These are phyloP conservation scores for Glomus cerebriforme DNA, from an alignment of 192 early-diverging fungal species.

Conservation along the genomic window DNA sequence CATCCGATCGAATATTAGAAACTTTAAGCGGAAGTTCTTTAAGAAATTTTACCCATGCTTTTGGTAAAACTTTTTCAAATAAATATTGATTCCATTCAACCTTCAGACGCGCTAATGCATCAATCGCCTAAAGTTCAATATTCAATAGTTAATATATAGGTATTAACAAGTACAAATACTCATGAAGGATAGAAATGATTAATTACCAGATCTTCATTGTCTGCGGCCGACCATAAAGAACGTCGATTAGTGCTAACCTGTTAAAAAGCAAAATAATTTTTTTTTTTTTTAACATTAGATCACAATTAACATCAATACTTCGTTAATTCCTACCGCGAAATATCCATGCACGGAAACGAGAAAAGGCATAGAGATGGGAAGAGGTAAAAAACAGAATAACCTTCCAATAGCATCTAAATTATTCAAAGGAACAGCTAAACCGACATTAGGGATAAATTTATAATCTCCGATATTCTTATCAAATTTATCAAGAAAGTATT, in stretches of 20 bases:
- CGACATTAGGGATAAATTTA: constrained; percentile 41
- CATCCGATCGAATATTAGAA: too few species aligned
- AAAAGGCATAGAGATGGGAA: constrained; percentile 37
- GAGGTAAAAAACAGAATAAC: constrained; percentile 45
- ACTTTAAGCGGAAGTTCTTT: background rate
- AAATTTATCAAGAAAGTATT: constrained; percentile 9
- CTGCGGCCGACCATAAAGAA: background rate
- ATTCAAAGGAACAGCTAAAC: constrained; percentile 34
- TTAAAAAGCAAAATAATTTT: too few species aligned
- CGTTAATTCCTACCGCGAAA: constrained; percentile 35
- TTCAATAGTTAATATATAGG: background rate
- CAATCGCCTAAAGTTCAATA: too few species aligned
- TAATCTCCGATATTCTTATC: background rate
- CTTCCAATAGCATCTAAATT: background rate
- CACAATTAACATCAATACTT: background rate
- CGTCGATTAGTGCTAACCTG: background rate
- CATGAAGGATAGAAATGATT: too few species aligned
- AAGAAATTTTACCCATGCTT: too few species aligned
- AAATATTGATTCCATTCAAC: too few species aligned
- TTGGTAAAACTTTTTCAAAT: too few species aligned
- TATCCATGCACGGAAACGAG: constrained; percentile 44
- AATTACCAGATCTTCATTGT: background rate
- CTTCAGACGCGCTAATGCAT: too few species aligned
- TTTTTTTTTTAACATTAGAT: too few species aligned
- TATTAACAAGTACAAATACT: background rate